phyloP scores from a whole-genome alignment of 495 filamentous ascomycete species.

The Tricharina praecox region DNA sequence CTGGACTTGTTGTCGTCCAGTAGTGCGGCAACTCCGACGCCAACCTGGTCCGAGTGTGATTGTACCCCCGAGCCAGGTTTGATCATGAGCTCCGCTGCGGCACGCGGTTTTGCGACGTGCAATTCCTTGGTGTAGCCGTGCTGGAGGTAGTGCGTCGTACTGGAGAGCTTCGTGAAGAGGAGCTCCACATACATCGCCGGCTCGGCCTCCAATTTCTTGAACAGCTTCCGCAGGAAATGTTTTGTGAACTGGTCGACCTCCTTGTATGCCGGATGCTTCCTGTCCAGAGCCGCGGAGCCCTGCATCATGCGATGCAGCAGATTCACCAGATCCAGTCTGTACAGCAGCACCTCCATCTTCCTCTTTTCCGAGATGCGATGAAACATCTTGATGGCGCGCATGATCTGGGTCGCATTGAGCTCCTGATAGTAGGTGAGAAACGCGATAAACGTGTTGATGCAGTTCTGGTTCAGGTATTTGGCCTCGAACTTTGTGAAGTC shows the following conservation, averaged over 20 bases:
- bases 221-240: slow-evolving; percentile 57
- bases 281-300: slow-evolving; percentile 63
- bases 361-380: slow-evolving; percentile 90
- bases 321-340: slow-evolving; percentile 74
- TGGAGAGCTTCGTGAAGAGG: slow-evolving; percentile 81
- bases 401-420: slow-evolving; percentile 63
- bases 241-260: slow-evolving; percentile 85
- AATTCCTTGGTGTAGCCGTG: slow-evolving; percentile 68
- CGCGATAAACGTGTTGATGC: slow-evolving; percentile 72
- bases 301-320: slow-evolving; percentile 86
- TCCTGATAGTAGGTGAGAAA: slow-evolving; percentile 71
- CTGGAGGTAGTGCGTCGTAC: slow-evolving; percentile 70
- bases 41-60: slow-evolving; percentile 52
- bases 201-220: slow-evolving; percentile 65
- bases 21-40: slow-evolving; percentile 59
- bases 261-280: slow-evolving; percentile 43
- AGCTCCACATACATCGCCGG: slow-evolving; percentile 73
- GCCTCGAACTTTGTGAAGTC: slow-evolving; percentile 72
- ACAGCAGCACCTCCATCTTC: slow-evolving; percentile 73
- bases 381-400: slow-evolving; percentile 87
- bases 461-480: slow-evolving; percentile 67
- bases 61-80: slow-evolving; percentile 38
- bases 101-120: slow-evolving; percentile 32
- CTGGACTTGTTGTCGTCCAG: slow-evolving; percentile 59
- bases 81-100: slow-evolving; percentile 61